A percentile compares a stretch with the other conserved stretches of the same genome.
These are phyloP conservation scores for Clavispora carvajalis DNA, from an alignment of 805 yeast species.

Conservation along the genomic window DNA sequence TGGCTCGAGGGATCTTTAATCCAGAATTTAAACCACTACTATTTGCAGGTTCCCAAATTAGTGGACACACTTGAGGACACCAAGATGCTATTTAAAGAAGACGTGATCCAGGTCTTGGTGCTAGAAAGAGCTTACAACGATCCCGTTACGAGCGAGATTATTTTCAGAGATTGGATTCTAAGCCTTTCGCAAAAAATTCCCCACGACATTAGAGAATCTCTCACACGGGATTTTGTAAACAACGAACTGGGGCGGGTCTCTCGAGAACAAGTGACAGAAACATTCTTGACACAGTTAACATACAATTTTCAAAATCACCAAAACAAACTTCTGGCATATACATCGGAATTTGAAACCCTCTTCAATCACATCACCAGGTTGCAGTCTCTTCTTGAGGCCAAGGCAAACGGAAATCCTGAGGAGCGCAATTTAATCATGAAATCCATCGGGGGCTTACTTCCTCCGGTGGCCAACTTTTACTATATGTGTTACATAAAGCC, in stretches of 20 bases:
- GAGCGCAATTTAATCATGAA: conserved; percentile 11
- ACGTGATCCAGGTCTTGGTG: conserved; percentile 52
- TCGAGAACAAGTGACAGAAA: conserved; percentile 32
- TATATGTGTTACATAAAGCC: conserved; percentile 43
- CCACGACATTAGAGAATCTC: conserved; percentile 25
- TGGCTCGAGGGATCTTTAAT: conserved; percentile 33
- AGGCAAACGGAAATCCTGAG: conserved; percentile 13
- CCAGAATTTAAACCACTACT: conserved; percentile 31
- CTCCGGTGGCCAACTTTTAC: conserved; percentile 14
- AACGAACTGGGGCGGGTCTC: conserved; percentile 18
- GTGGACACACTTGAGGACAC: conserved; percentile 63
- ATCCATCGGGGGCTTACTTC: conserved; percentile 1
- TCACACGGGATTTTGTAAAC: conserved; percentile 26
- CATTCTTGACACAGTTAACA: conserved; percentile 47
- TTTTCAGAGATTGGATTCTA: conserved; percentile 61
- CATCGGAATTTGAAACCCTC: conserved; percentile 51
- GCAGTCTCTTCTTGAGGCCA: conserved; percentile 11
- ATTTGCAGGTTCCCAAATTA: conserved; percentile 50
- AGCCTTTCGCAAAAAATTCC: conserved; percentile 46
- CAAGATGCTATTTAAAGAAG: conserved; percentile 56
- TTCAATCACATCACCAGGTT: conserved; percentile 35
- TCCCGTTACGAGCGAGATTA: conserved; percentile 24
- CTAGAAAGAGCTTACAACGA: conserved; percentile 42
- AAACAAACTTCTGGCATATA: conserved; percentile 48
- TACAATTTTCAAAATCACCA: conserved; percentile 47